A percentile compares a stretch with the other conserved stretches of the same genome.
These are phyloP conservation scores for Chloranthus sessilifolius DNA, from an alignment of 164 flowering plant species.

Conservation along the genomic window DNA sequence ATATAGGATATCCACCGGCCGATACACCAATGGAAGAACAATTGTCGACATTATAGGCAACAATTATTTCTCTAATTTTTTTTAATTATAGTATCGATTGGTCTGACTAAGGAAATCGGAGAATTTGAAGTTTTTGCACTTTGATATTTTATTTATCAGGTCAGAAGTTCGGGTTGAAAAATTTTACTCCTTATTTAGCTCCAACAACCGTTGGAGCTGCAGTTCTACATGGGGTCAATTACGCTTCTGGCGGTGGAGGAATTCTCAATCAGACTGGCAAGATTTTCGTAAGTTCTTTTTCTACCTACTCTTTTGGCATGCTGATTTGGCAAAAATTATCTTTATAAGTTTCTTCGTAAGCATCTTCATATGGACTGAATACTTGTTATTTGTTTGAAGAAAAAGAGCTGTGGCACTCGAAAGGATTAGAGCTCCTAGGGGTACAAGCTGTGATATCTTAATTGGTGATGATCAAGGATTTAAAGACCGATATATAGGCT, in stretches of 20 bases:
- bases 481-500: too few relatives aligned
- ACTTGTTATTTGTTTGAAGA: too few relatives aligned
- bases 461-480: too few relatives aligned
- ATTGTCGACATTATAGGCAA: constrained; percentile 61
- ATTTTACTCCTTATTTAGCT: constrained; percentile 45
- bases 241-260: constrained; percentile 62
- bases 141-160: constrained; percentile 25
- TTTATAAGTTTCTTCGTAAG: too few relatives aligned
- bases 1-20: constrained; percentile 44
- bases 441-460: too few relatives aligned
- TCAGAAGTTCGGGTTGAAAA: constrained; percentile 32
- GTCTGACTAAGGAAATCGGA: background rate
- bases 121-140: constrained; percentile 4
- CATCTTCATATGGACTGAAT: too few relatives aligned
- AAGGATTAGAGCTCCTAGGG: too few relatives aligned
- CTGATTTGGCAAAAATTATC: too few relatives aligned
- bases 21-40: constrained; percentile 80
- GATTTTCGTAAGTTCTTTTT: constrained; percentile 35
- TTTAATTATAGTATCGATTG: background rate
- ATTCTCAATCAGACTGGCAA: constrained; percentile 43
- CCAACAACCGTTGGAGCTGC: constrained; percentile 39
- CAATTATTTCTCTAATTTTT: background rate
- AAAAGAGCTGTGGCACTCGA: too few relatives aligned
- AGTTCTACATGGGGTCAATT: constrained; percentile 47
- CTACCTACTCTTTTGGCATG: too few relatives aligned